Conservation (phyloP, 2,329 filamentous ascomycete genomes). For the Penicillium fuscoglaucum region DNA sequence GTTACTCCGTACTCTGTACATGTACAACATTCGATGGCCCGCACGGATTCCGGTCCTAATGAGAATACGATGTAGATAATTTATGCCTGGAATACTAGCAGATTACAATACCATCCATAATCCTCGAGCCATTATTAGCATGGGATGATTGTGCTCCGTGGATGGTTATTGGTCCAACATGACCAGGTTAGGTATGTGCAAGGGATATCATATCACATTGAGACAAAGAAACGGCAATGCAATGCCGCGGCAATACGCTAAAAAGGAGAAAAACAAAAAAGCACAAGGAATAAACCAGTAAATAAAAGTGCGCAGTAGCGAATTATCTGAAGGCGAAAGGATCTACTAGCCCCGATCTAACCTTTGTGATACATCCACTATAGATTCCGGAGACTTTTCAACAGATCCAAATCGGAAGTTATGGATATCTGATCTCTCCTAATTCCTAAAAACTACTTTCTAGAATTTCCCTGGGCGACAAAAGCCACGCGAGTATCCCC, state of each 20-base stretch:
- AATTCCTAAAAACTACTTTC: not conserved
- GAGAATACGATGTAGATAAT: not conserved
- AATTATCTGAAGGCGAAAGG: not conserved
- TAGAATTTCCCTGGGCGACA: slow-evolving; percentile 4
- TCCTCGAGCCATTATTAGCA: not conserved
- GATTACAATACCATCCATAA: not conserved
- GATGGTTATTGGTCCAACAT: not conserved
- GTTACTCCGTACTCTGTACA: not conserved
- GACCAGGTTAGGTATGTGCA: not conserved
- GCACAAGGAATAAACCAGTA: not conserved
- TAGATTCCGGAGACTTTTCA: not conserved
- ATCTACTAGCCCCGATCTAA: not conserved
- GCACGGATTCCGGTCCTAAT: not conserved
- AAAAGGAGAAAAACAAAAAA: not conserved
- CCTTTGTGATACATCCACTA: slow-evolving; percentile 3
- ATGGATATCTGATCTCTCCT: not conserved
- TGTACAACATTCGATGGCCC: not conserved
- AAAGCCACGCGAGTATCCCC: slow-evolving; percentile 18
- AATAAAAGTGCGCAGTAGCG: not conserved
- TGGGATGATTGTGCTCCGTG: not conserved
- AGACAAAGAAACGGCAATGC: not conserved
- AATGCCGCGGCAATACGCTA: not conserved
- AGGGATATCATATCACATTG: not conserved
- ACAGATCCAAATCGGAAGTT: not conserved
- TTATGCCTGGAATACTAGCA: not conserved